phyloP scores from a whole-genome alignment of 305 asterid species.

The Coffea humblotiana region DNA sequence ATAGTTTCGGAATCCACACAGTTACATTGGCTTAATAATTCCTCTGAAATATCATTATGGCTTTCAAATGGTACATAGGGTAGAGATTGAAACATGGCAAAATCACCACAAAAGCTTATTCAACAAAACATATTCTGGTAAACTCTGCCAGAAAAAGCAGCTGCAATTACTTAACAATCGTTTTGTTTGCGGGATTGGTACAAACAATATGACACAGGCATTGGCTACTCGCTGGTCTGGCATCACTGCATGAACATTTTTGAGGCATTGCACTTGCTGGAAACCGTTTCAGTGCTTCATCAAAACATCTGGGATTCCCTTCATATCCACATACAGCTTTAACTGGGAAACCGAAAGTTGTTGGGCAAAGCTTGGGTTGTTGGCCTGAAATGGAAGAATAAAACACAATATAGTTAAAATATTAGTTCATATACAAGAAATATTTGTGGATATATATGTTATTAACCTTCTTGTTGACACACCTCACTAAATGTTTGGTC shows the following conservation, averaged over 20 bases:
- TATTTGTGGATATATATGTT: not conserved
- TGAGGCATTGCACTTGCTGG: conserved; percentile 14
- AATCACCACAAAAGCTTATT: not conserved
- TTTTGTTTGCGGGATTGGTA: not conserved
- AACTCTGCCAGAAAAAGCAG: not conserved
- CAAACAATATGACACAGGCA: conserved; percentile 2
- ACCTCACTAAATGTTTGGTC: not conserved
- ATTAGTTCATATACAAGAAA: too few species aligned
- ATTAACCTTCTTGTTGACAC: too few species aligned
- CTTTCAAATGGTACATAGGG: not conserved
- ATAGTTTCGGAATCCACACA: conserved; percentile 61
- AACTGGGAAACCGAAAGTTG: conserved; percentile 1
- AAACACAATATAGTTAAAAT: not conserved
- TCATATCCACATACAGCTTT: not conserved
- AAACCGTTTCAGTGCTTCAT: not conserved
- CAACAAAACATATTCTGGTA: not conserved
- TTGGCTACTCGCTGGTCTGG: not conserved
- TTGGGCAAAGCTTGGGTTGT: conserved; percentile 7
- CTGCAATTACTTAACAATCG: not conserved
- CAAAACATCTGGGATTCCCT: not conserved
- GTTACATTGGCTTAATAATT: too few species aligned
- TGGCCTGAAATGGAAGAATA: conserved; percentile 4
- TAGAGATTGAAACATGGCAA: not conserved
- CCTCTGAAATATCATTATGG: not conserved
- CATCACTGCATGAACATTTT: conserved; percentile 6